phyloP scores from a whole-genome alignment of 768 basidiomycete species.

The Suillus hirtellus region DNA sequence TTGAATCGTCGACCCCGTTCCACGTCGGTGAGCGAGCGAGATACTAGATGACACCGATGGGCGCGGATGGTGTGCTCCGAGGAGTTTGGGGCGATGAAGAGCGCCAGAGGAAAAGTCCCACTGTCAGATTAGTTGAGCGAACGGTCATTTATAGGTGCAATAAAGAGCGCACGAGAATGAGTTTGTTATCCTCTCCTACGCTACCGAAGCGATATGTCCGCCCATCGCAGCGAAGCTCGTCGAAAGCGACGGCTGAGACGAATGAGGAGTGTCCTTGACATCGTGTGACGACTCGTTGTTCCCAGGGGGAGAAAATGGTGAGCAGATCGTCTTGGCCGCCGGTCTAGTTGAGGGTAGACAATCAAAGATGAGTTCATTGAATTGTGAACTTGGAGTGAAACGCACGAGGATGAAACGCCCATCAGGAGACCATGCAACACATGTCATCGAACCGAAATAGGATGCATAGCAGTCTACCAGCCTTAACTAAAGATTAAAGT shows the following conservation, averaged over 20 bases:
- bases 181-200: conserved; percentile 95
- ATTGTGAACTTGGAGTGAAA: conserved; percentile 8
- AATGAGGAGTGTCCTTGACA: conserved; percentile 98
- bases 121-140: conserved; percentile 37
- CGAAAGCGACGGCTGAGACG: conserved; percentile 87
- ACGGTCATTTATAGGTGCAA: too few species aligned
- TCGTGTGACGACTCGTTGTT: conserved; percentile 89
- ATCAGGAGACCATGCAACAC: conserved; percentile 94
- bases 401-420: conserved; percentile 85
- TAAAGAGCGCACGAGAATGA: conserved; percentile 68
- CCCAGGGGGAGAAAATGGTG: conserved; percentile 93
- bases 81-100: conserved; percentile 84
- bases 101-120: conserved; percentile 95
- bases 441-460: conserved; percentile 91
- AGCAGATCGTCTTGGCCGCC: conserved; percentile 97
- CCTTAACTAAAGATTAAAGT: conserved; percentile 38
- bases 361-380: conserved; percentile 1
- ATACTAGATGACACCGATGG: conserved; percentile 77
- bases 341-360: conserved; percentile 48
- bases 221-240: conserved; percentile 84
- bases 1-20: conserved; percentile 53
- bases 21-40: conserved; percentile 70
- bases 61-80: conserved; percentile 69
- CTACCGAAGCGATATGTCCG: conserved; percentile 93
- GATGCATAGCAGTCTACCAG: conserved; percentile 93